phyloP scores from a whole-genome alignment of 768 basidiomycete species.

The Candolleomyces aberdarensis region DNA sequence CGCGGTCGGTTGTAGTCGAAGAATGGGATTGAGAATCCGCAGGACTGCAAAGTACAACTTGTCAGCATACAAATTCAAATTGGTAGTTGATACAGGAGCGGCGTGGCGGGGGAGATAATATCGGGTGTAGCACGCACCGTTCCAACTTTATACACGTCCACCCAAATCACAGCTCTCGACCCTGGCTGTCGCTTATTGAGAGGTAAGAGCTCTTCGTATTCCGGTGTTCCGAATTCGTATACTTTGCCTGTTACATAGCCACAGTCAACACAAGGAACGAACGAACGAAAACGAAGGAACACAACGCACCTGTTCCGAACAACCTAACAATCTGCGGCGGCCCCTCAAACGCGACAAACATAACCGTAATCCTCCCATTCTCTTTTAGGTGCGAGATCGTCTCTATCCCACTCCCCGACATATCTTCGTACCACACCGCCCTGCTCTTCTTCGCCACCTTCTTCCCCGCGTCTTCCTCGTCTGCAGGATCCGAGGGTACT shows the following conservation, averaged over 20 bases:
- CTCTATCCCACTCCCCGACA: slow-evolving; percentile 57
- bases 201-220: slow-evolving; percentile 48
- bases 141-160: slow-evolving; percentile 54
- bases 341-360: slow-evolving; percentile 62
- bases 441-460: slow-evolving; percentile 24
- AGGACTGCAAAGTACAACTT: slow-evolving; percentile 41
- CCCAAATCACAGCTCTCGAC: slow-evolving; percentile 51
- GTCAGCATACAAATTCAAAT: too few species aligned
- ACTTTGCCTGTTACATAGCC: slow-evolving; percentile 37
- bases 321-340: slow-evolving; percentile 56
- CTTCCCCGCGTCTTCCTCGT: neutral
- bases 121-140: slow-evolving; percentile 23
- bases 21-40: slow-evolving; percentile 55
- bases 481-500: slow-evolving; percentile 8
- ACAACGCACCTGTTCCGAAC: slow-evolving; percentile 49
- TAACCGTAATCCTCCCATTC: slow-evolving; percentile 58
- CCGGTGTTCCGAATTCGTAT: slow-evolving; percentile 55
- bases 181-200: slow-evolving; percentile 44
- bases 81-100: too few species aligned
- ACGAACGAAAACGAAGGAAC: neutral
- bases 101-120: neutral
- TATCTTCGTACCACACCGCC: slow-evolving; percentile 65
- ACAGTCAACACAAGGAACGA: neutral
- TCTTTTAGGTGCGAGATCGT: slow-evolving; percentile 61
- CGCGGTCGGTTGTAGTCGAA: slow-evolving; percentile 49